Evolutionary conservation across 495 filamentous ascomycete species (phyloP), one percentile per base, ranked within the genome.

Genomic region (Geoglossum glabrum): DNA sequence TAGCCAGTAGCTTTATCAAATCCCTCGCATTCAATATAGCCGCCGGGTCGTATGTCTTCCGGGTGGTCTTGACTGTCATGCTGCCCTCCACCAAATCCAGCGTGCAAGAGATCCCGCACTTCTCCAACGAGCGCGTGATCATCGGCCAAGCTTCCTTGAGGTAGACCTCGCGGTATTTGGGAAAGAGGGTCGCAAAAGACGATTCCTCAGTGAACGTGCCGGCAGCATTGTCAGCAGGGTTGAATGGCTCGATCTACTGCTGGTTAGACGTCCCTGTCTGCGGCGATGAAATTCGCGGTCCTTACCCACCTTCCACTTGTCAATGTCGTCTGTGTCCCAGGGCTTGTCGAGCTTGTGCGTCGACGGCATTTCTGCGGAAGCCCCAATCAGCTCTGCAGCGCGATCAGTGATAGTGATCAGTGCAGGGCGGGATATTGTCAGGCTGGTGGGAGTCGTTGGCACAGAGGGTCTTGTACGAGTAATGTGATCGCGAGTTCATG

Each of bases 291-390:
- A 19, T 17, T n/a, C 23, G 10, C 3, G 26, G 10, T 28, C 21
- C 8, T 27, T 36, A 66, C 64, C 58, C 61, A 86, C 79, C 78
- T 89, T 92, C 90, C 90, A 98, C 67, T 95, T 95, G 68, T 98
- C 90, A 62, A 96, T 88, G 64, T 95, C 92, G 59, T 92, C 88
- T 52, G 88, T 95, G 68, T 98, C 90, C 92, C 90, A 97, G 36
- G 92, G 86, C 68, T 98, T 98, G 5, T 95, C 88, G 59, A 78
- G 83, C 59, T 95, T 92, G 73, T 95, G 82, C 58, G 87, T 95
- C 56, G 87, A 93, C 57, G 90, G 90, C 90, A 96, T 96, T 11
- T 3, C 34, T 23, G 26, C 19, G 25, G 40, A 45, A 21, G 19
- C 17, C 17, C 40, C n/a, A 45, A 21, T 21, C 40, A 45, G 40